These are phyloP conservation scores for Candida gorgasii DNA, from an alignment of 805 yeast species.

Conservation along the genomic window DNA sequence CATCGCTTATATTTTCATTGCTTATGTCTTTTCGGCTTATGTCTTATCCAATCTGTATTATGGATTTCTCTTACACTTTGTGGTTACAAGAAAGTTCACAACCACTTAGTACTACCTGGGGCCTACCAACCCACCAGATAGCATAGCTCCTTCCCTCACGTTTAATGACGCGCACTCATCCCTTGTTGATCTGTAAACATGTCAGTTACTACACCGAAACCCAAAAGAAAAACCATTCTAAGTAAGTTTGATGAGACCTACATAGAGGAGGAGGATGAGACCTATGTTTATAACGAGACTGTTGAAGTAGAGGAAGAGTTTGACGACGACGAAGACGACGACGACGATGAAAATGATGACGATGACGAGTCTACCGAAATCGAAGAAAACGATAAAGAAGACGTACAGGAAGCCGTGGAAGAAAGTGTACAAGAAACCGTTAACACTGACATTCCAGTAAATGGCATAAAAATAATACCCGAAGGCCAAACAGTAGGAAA, in stretches of 20 bases:
- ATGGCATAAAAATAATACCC: background rate
- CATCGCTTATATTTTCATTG: background rate
- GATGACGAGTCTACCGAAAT: conserved; percentile 14
- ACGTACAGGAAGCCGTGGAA: too few species aligned
- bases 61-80: too few species aligned
- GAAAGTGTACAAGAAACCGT: too few species aligned
- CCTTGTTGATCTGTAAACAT: conserved; percentile 4
- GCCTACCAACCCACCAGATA: background rate
- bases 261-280: conserved; percentile 41
- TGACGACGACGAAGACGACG: conserved; percentile 18
- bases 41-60: too few species aligned
- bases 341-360: conserved; percentile 18
- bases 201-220: conserved; percentile 2
- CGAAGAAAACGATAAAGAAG: conserved; percentile 13
- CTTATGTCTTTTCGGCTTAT: too few species aligned
- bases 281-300: conserved; percentile 29
- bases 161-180: background rate
- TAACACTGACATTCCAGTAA: background rate
- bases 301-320: conserved; percentile 19
- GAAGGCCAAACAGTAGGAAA: background rate
- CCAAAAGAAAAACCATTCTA: conserved; percentile 18
- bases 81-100: too few species aligned
- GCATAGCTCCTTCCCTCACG: background rate
- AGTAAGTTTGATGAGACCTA: conserved; percentile 27
- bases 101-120: background rate